Base-by-base conservation (phyloP, 176 grass and related monocot species). In the Oropetium thomaeum region DNA sequence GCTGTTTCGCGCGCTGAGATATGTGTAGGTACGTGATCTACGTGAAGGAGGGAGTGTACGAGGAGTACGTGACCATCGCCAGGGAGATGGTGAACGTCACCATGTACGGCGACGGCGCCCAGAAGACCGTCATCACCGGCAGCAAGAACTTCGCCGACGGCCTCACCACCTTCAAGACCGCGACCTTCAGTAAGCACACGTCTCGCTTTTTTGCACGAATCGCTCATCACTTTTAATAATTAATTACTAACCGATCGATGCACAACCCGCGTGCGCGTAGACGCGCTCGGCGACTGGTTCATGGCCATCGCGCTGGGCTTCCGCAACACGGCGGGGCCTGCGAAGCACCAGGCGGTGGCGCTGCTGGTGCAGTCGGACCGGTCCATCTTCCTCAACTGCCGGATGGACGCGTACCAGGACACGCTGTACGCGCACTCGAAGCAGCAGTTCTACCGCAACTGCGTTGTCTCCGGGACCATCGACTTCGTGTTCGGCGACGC, bases 291-390 rank as follows among this genome's bases (percentile, higher is more conserved):
- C 19, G 73, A 89, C 35, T 73, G 86, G 0, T 92, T 92, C 82
- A 81, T 89, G n/a, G 86, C 26, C 11, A 77, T 84, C 49, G 70
- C 76, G 7, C 42, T 97, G 61, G 86, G 83, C 20, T 97, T 97
- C 84, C 81, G 79, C 14, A 97, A 97, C 90, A 97, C 90, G 22
- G 91, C 95, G 0, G 95, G 90, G 2, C 66, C 95, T 20, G 68
- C 58, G 6, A 97, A 97, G 70, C 83, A 89, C 86, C 94, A 97
- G 72, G 90, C 94, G 3, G 94, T 97, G 88, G 94, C 94, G 7
- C 80, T 97, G 29, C 83, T 92, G 52, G 88, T 89, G 45, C 77
- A 87, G 22, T 79, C 95, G 0, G 95, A 97, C 69, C 69, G 45
- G 52, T 70, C 90, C 39, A 76, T 97, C 78, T 97, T 97, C 86